Evolutionary conservation across 1,139 yeast genomes (phyloP), one percentile per base, ranked within the genome.

Genomic region (Debaryomycetaceae sp.): DNA sequence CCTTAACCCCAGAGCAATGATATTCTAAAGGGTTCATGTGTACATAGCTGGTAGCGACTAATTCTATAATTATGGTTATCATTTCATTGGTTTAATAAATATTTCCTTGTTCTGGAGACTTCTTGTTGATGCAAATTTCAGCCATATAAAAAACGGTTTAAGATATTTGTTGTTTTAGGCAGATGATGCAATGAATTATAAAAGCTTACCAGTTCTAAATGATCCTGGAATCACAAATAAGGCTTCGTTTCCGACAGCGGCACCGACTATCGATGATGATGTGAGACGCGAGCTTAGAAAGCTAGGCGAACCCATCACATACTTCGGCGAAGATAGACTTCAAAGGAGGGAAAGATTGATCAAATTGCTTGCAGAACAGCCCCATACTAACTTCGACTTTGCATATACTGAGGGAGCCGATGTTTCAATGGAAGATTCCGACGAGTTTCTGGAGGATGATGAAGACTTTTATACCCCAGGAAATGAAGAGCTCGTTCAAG

Each of bases 401-500:
- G 45, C 47, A n/a, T 45, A 39, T 23, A 22, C 42, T 5, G 49
- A 46, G 40, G 34, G 30, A 23, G 58, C 53, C 7, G 68, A 47
- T 8, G 63, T 55, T 13, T 63, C 55, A 4, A 63, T 52, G 17
- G 68, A 54, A 3, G 67, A 55, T 1, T 75, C 66, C 1, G 75
- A 64, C 0, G 79, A 69, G 0, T 2, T 8, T 8, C 11, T 11
- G 8, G 81, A 72, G 4, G 85, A 78, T 3, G 86, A 86, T 22
- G 95, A 85, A 47, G 96, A 87, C 48, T 89, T 86, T 57, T 89
- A 83, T 58, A 89, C 97, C 0, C 95, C 95, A 0, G 97, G 96
- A 0, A 63, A 78, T 0, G 66, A 68, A 6, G 78, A 73, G n/a
- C 63, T 90, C 17, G 65, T 76, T n/a, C 66, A 71, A 1, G 74